phyloP scores from a whole-genome alignment of 345 rosid species.

The Eucalyptus microcorys region DNA sequence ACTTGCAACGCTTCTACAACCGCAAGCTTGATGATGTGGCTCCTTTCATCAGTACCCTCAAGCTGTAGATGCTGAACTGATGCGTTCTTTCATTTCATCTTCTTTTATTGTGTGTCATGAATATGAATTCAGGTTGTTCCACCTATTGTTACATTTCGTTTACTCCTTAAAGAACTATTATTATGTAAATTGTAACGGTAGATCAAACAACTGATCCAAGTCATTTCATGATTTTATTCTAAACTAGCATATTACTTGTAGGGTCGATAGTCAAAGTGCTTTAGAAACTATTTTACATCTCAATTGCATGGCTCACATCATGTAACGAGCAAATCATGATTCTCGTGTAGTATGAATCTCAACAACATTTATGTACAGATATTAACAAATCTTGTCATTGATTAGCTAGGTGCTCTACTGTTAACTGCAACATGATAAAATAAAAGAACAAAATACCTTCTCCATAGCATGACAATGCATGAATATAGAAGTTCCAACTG shows the following conservation, averaged over 20 bases:
- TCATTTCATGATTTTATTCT: not conserved
- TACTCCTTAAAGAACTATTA: not conserved
- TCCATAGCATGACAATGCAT: not conserved
- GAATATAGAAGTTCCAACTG: not conserved
- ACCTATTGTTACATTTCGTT: not conserved
- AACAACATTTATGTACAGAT: too few relatives aligned
- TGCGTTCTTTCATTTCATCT: not conserved
- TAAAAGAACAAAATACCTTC: not conserved
- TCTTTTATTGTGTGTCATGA: not conserved
- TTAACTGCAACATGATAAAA: not conserved
- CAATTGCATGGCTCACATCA: not conserved
- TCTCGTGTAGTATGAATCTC: not conserved
- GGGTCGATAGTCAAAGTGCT: not conserved
- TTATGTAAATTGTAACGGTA: not conserved
- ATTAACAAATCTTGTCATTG: not conserved
- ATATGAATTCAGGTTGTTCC: not conserved
- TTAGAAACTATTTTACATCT: not conserved
- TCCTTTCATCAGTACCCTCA: slow-evolving; percentile 4
- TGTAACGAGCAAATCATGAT: not conserved
- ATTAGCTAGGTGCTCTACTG: not conserved
- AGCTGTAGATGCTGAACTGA: not conserved
- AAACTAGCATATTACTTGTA: not conserved
- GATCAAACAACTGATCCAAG: not conserved
- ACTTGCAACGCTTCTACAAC: slow-evolving; percentile 1
- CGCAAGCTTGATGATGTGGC: not conserved